Percentiles rank a stretch among this genome's conserved stretches.
Evolutionary conservation across 164 flowering plant species (phyloP).

Genomic region (Pachysandra terminalis): DNA sequence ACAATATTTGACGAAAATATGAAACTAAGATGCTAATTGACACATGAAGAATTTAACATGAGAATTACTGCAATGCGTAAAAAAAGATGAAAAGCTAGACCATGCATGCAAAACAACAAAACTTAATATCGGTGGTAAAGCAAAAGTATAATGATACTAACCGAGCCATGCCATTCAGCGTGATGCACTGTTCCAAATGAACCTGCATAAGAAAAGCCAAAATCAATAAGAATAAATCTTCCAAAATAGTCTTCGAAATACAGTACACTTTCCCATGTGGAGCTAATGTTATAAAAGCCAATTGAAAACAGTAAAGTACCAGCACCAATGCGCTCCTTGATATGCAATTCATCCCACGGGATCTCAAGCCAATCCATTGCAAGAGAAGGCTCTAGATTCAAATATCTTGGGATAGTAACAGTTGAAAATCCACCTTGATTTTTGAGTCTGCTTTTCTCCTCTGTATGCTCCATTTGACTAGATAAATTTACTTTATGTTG

Average conservation of each 20-base stretch:
- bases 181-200: constrained; percentile 98
- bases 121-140: background rate
- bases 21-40: background rate
- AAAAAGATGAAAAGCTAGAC: background rate
- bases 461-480: constrained; percentile 23
- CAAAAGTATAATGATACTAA: constrained; percentile 32
- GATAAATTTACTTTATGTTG: constrained; percentile 26
- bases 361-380: constrained; percentile 99
- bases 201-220: constrained; percentile 40
- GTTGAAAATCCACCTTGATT: constrained; percentile 22
- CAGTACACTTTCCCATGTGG: background rate
- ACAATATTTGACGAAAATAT: too few species aligned
- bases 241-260: background rate
- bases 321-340: constrained; percentile 94
- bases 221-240: background rate
- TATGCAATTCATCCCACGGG: constrained; percentile 87
- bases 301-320: constrained; percentile 40
- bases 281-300: background rate
- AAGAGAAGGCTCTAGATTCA: constrained; percentile 89
- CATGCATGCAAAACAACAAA: background rate
- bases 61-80: background rate
- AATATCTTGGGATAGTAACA: constrained; percentile 46
- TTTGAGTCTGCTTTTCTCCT: constrained; percentile 20
- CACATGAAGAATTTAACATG: background rate
- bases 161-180: constrained; percentile 99